Percentiles rank a stretch among this genome's conserved stretches.
phyloP scores from a whole-genome alignment of 192 early-diverging fungal species.

The Martensiomyces pterosporus region DNA sequence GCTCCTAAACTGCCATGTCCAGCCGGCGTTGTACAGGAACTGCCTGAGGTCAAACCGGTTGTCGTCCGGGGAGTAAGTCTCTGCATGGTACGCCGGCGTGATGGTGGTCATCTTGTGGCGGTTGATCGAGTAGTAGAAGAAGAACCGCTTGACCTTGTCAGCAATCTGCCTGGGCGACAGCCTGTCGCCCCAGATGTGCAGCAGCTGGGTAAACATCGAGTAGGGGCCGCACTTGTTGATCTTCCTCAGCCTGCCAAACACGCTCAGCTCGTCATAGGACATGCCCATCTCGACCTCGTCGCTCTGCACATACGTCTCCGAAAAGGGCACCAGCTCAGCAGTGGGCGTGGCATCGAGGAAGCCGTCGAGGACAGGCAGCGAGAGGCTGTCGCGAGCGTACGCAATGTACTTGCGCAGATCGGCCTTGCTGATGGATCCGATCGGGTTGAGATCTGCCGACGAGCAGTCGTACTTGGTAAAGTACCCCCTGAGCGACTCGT shows the following conservation, averaged over 20 bases:
- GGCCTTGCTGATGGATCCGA: slow-evolving; percentile 87
- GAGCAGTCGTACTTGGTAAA: slow-evolving; percentile 99
- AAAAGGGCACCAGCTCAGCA: slow-evolving; percentile 93
- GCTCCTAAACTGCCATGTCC: slow-evolving; percentile 88
- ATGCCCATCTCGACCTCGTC: slow-evolving; percentile 99
- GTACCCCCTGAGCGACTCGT: slow-evolving; percentile 94
- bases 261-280: slow-evolving; percentile 90
- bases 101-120: slow-evolving; percentile 98
- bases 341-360: slow-evolving; percentile 88
- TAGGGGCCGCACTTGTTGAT: slow-evolving; percentile 84
- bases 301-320: slow-evolving; percentile 75
- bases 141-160: slow-evolving; percentile 91
- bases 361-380: slow-evolving; percentile 62
- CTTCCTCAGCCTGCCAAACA: slow-evolving; percentile 88
- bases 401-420: slow-evolving; percentile 83
- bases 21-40: slow-evolving; percentile 89
- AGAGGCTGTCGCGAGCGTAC: slow-evolving; percentile 60
- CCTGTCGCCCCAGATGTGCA: slow-evolving; percentile 67
- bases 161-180: slow-evolving; percentile 61
- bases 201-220: slow-evolving; percentile 88
- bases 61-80: slow-evolving; percentile 93
- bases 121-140: slow-evolving; percentile 96
- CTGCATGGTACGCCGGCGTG: slow-evolving; percentile 94
- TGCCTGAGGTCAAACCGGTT: slow-evolving; percentile 96
- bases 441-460: slow-evolving; percentile 94